Percentiles rank a stretch among this genome's conserved stretches.
Evolutionary conservation across 768 basidiomycete species (phyloP).

Genomic region (Rubroboletus satanas): DNA sequence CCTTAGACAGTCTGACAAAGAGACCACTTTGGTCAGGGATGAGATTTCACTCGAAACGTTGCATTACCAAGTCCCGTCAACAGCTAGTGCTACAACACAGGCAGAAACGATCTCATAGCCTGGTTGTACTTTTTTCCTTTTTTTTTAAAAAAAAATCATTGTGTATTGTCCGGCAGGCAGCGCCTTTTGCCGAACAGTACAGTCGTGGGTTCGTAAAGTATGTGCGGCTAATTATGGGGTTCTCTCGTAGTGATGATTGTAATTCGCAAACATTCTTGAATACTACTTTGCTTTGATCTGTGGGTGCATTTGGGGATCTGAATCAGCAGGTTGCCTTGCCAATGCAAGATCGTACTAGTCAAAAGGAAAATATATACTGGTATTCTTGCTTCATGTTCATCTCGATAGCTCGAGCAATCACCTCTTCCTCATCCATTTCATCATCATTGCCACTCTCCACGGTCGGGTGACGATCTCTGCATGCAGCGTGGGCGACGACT

Average conservation of each 20-base stretch:
- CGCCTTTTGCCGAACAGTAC: too few relatives aligned
- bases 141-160: too few relatives aligned
- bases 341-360: background rate
- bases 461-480: too few relatives aligned
- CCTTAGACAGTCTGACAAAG: constrained; percentile 18
- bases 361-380: background rate
- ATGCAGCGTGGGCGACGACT: too few relatives aligned
- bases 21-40: background rate
- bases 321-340: background rate
- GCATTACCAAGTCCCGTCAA: background rate
- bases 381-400: too few relatives aligned
- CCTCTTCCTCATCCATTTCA: too few relatives aligned
- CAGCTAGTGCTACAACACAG: background rate
- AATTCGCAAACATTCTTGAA: background rate
- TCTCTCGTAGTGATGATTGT: background rate
- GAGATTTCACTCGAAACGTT: constrained; percentile 4
- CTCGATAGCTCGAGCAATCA: too few relatives aligned
- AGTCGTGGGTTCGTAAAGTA: too few relatives aligned
- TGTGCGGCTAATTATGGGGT: too few relatives aligned
- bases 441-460: too few relatives aligned
- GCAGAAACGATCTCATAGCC: background rate
- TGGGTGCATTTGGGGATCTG: background rate
- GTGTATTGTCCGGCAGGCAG: too few relatives aligned
- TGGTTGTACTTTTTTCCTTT: too few relatives aligned
- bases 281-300: background rate